These are phyloP conservation scores for Lactarius hatsudake DNA, from an alignment of 768 basidiomycete species.

Conservation along the genomic window DNA sequence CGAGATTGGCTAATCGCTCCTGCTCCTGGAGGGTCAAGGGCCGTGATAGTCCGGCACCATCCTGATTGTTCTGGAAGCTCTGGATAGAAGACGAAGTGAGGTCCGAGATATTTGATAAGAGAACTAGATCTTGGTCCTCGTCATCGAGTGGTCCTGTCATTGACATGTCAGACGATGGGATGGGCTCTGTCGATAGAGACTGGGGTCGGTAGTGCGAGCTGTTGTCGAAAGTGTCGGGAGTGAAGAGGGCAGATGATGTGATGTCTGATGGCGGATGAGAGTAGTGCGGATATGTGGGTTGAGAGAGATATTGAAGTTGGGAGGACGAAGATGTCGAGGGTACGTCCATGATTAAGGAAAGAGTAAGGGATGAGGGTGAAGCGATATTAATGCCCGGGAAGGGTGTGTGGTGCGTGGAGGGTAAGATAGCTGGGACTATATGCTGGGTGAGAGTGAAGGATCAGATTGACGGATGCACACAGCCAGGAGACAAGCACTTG, in stretches of 20 bases:
- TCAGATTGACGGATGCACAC: slow-evolving; percentile 1
- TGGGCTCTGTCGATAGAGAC: slow-evolving; percentile 15
- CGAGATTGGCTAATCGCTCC: slow-evolving; percentile 69
- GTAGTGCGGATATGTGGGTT: slow-evolving; percentile 24
- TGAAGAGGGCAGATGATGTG: slow-evolving; percentile 17
- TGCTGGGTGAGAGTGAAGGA: slow-evolving; percentile 5
- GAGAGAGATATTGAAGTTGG: slow-evolving; percentile 21
- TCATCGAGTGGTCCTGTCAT: slow-evolving; percentile 24
- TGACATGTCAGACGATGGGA: slow-evolving; percentile 14
- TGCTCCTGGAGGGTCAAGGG: slow-evolving; percentile 62
- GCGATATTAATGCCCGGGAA: slow-evolving; percentile 16
- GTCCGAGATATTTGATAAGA: slow-evolving; percentile 21
- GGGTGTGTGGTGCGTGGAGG: slow-evolving; percentile 12
- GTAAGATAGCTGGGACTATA: slow-evolving; percentile 25
- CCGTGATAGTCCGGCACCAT: slow-evolving; percentile 42
- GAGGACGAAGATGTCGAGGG: slow-evolving; percentile 11
- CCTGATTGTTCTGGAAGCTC: slow-evolving; percentile 20
- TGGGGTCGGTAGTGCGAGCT: slow-evolving; percentile 11
- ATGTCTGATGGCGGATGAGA: slow-evolving; percentile 16
- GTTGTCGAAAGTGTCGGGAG: slow-evolving; percentile 9
- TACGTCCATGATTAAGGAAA: slow-evolving; percentile 22
- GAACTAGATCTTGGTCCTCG: slow-evolving; percentile 26
- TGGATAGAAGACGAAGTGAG: slow-evolving; percentile 22
- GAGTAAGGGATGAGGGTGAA: slow-evolving; percentile 9
- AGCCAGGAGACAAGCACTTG: neutral